Evolutionary conservation across 2,329 filamentous ascomycete species (phyloP).

Genomic region (Clarireedia paspali): DNA sequence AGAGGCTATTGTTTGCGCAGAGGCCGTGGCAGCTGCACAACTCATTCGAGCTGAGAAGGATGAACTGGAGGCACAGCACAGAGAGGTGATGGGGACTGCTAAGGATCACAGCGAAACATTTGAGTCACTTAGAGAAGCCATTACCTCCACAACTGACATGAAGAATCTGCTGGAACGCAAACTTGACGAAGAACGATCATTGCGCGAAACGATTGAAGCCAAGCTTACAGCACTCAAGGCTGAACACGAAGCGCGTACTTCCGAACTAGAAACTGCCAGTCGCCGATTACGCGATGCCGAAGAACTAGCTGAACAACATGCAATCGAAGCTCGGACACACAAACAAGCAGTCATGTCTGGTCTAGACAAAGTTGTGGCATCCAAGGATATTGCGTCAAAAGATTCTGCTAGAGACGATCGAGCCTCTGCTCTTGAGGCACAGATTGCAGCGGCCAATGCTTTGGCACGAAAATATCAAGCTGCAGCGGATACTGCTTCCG

Average conservation of each 20-base stretch:
- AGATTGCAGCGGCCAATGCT: constrained; percentile 68
- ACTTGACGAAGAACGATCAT: constrained; percentile 72
- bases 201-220: constrained; percentile 66
- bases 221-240: constrained; percentile 69
- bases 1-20: constrained; percentile 67
- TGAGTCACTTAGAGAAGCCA: constrained; percentile 66
- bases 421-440: constrained; percentile 65
- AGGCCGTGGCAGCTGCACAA: constrained; percentile 67
- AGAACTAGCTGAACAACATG: constrained; percentile 79
- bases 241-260: constrained; percentile 73
- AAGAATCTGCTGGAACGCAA: constrained; percentile 69
- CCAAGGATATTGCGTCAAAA: constrained; percentile 42
- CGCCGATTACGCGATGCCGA: constrained; percentile 78
- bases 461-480: constrained; percentile 83
- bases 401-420: constrained; percentile 54
- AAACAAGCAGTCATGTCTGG: constrained; percentile 75
- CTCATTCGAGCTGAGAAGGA: constrained; percentile 81
- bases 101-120: constrained; percentile 66
- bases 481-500: constrained; percentile 77
- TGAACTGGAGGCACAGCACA: constrained; percentile 62
- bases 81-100: constrained; percentile 57
- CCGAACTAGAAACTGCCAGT: constrained; percentile 67
- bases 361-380: constrained; percentile 59
- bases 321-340: constrained; percentile 79
- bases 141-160: constrained; percentile 72